A percentile compares a stretch with the other conserved stretches of the same genome.
Conservation (phyloP, 2,329 filamentous ascomycete species). For the Exophiala sideris region DNA sequence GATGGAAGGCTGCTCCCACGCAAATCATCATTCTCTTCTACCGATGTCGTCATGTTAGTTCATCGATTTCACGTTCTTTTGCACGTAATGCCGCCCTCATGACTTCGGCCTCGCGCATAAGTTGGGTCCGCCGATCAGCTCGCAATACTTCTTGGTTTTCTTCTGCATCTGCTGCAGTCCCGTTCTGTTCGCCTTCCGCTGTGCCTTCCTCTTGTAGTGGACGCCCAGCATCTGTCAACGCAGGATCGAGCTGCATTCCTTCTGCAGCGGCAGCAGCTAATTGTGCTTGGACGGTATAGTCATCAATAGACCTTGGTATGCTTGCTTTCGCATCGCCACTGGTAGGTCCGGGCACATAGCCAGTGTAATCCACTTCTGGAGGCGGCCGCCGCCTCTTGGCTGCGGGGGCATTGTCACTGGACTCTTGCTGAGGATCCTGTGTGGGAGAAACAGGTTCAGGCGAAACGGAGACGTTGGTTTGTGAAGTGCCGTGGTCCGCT, state of each 20-base stretch:
- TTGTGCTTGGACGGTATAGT: conserved; percentile 19
- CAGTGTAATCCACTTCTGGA: conserved; percentile 50
- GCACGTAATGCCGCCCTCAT: conserved; percentile 71
- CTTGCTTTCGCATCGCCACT: conserved; percentile 35
- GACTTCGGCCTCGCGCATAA: conserved; percentile 69
- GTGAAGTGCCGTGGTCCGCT: conserved; percentile 16
- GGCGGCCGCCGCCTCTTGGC: conserved; percentile 34
- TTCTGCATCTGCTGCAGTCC: neutral
- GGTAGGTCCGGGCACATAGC: conserved; percentile 36
- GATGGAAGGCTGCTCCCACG: neutral
- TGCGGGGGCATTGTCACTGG: conserved; percentile 21
- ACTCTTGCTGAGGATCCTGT: conserved; percentile 13
- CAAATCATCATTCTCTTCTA: neutral
- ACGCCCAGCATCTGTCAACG: conserved; percentile 33
- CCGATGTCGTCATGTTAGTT: conserved; percentile 36
- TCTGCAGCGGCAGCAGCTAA: conserved; percentile 31
- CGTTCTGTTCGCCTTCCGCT: neutral
- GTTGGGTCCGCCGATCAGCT: conserved; percentile 32
- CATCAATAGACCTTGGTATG: conserved; percentile 10
- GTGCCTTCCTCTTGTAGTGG: conserved; percentile 31
- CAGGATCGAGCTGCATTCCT: conserved; percentile 42
- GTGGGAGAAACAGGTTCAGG: conserved; percentile 16
- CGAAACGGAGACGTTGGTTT: conserved; percentile 15
- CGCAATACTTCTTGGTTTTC: conserved; percentile 8
- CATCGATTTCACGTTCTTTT: conserved; percentile 70